phyloP scores from a whole-genome alignment of 2,329 filamentous ascomycete genomes.

The Colletotrichum sp. region DNA sequence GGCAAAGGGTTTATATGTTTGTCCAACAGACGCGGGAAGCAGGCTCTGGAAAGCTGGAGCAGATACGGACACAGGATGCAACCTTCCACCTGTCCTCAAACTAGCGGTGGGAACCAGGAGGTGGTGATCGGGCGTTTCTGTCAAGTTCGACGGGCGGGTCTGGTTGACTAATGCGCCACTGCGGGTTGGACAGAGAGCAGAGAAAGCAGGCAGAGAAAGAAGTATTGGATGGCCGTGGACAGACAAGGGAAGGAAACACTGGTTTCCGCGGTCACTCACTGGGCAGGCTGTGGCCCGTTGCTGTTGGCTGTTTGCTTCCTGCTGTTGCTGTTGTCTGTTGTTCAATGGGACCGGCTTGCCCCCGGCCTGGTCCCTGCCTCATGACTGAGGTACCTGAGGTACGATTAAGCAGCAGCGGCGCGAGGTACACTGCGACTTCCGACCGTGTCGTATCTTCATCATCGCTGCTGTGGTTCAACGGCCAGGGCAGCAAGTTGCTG shows the following conservation, averaged over 20 bases:
- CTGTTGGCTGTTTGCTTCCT: background rate
- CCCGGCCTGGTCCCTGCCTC: background rate
- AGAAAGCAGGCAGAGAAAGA: background rate
- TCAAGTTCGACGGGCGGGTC: slow-evolving; percentile 19
- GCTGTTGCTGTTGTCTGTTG: background rate
- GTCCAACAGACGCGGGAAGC: background rate
- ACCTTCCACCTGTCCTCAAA: background rate
- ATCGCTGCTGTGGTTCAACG: background rate
- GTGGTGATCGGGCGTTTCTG: slow-evolving; percentile 15
- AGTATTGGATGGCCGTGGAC: background rate
- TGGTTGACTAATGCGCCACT: slow-evolving; percentile 9
- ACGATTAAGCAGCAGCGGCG: background rate
- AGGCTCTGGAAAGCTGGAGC: background rate
- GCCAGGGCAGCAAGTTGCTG: background rate
- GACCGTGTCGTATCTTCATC: background rate
- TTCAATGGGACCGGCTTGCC: background rate
- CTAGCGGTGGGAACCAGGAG: slow-evolving; percentile 9
- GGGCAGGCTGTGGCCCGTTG: background rate
- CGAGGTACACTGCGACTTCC: background rate
- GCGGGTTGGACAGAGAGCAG: background rate
- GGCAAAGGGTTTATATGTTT: background rate
- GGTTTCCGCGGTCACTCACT: background rate
- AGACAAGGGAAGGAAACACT: background rate
- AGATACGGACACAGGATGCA: background rate
- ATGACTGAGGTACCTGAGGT: background rate